phyloP scores from a whole-genome alignment of 164 flowering plant species.

The Cinnamomum micranthum region DNA sequence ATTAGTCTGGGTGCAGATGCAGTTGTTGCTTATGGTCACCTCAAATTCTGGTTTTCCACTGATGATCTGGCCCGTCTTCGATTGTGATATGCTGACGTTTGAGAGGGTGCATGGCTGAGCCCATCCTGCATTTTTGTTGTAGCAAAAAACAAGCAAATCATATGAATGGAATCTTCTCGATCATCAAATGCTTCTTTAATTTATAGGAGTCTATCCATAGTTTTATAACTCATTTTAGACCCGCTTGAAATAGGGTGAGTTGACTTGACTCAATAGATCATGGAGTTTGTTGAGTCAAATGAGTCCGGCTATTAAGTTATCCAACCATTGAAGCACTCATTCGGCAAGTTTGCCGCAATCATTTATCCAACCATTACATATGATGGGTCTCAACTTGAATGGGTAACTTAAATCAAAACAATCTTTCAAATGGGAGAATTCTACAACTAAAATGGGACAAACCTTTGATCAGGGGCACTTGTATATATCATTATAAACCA shows the following conservation, averaged over 20 bases:
- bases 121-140: not conserved
- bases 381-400: too few relatives aligned
- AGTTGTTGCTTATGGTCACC: conserved; percentile 7
- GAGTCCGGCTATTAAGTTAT: too few relatives aligned
- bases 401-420: too few relatives aligned
- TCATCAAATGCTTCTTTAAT: not conserved
- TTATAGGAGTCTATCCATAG: not conserved
- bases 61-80: not conserved
- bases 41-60: not conserved
- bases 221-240: not conserved
- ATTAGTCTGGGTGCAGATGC: conserved; percentile 7
- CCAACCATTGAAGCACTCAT: too few relatives aligned
- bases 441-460: too few relatives aligned
- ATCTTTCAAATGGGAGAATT: too few relatives aligned
- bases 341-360: too few relatives aligned
- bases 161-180: not conserved
- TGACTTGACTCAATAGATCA: not conserved
- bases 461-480: too few relatives aligned
- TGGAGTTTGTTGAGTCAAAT: too few relatives aligned
- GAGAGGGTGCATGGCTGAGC: not conserved
- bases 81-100: not conserved
- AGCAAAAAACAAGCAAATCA: not conserved
- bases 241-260: not conserved
- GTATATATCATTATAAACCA: too few relatives aligned
- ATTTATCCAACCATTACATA: too few relatives aligned